Percentiles rank a stretch among this genome's conserved stretches.
Conservation (phyloP, 23 red algal genomes). For the Pyropia yezoensis region DNA sequence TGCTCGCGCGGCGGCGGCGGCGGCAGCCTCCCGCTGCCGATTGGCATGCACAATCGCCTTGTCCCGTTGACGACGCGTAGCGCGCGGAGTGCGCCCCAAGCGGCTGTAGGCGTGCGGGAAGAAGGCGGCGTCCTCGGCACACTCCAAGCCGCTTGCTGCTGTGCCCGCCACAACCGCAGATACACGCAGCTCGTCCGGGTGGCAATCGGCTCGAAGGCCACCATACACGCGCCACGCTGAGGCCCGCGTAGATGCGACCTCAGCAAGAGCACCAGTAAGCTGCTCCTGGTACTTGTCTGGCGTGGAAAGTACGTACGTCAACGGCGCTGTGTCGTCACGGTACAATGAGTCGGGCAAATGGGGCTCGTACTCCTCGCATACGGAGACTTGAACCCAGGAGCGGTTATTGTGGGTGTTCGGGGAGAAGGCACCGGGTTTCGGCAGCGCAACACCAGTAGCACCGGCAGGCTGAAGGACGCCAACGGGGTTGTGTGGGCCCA, state of each 20-base stretch:
- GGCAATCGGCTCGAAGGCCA: constrained; percentile 9
- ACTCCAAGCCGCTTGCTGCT: constrained; percentile 75
- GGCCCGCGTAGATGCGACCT: background rate
- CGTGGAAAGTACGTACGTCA: no score
- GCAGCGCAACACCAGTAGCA: no score
- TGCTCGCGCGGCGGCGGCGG: background rate
- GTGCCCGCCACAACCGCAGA: constrained; percentile 63
- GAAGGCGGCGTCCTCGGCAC: constrained; percentile 78
- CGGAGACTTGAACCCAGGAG: constrained; percentile 4
- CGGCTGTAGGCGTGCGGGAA: constrained; percentile 82
- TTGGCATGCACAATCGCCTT: constrained; percentile 8
- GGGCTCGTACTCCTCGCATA: background rate
- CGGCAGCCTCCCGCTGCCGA: background rate
- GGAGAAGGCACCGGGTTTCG: background rate
- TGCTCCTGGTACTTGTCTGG: no score
- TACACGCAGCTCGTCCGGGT: constrained; percentile 69
- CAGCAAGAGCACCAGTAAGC: background rate
- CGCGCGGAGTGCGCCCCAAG: constrained; percentile 43
- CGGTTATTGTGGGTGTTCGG: background rate
- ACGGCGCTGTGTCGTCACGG: no score
- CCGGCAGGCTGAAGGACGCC: no score
- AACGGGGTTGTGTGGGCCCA: no score
- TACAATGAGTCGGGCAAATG: no score
- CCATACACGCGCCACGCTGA: background rate
- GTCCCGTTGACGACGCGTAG: constrained; percentile 52